Base-by-base conservation (phyloP, 306 rosid species). In the Trichosanthes cucumerina region DNA sequence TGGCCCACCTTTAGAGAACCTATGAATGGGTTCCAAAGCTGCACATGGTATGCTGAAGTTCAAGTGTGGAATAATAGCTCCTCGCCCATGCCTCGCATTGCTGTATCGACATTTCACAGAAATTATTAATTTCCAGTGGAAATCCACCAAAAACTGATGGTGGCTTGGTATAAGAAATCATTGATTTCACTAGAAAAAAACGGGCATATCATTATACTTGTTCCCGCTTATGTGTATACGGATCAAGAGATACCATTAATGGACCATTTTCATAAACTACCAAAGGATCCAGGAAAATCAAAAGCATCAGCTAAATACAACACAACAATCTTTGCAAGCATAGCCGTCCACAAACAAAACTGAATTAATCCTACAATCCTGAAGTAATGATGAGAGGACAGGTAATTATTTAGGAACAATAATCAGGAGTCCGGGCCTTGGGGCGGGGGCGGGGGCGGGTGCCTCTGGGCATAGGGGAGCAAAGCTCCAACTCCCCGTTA, bases 21-120 rank as follows among this genome's bases (percentile, higher is more conserved):
- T 83, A 84, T 85, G 84, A 81, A 95, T 85, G 76, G 97, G 96
- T 52, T 84, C 83, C 84, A 95, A 84, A 81, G 91, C 97, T 4
- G 87, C 90, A 80, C 86, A 87, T 18, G 98, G 98, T 85, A 95
- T 91, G 87, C 97, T 92, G 87, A 95, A 95, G 88, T 95, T 95
- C 85, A 95, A 84, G 87, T 95, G 91, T 3, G 98, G 97, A 85
- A 95, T 92, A 75, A 84, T 79, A 9, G 88, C 85, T 78, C 97
- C 96, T 69, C 98, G 96, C 62, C 96, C 89, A 54, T 95, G 97
- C 88, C 91, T 88, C 31, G 98, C 96, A 57, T 95, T 95, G 88
- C 98, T 94, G 95, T 47, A 65, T 84, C 79, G 81, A 86, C 63
- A 76, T 31, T 78, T 43, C 63, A 69, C 49, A 83, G 8, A 66